Evolutionary conservation across 805 yeast species (phyloP).

Genomic region (Candida rishiriensis): DNA sequence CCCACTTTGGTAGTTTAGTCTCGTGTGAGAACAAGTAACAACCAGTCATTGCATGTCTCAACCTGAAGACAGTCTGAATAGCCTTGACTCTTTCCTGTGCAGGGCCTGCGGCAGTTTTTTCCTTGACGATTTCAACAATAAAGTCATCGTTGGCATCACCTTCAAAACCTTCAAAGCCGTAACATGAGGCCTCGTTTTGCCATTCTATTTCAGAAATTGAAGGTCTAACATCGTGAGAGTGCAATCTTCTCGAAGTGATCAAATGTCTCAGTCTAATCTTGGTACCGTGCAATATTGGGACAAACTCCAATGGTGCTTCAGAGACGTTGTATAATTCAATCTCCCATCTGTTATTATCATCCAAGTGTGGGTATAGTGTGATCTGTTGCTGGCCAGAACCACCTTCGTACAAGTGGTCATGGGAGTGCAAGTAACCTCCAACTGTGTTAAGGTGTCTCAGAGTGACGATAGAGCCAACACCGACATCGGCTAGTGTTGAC

Average conservation of each 20-base stretch:
- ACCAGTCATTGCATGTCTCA: conserved; percentile 77
- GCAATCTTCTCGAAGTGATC: conserved; percentile 60
- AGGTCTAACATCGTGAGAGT: conserved; percentile 78
- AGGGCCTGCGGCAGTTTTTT: conserved; percentile 42
- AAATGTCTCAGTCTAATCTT: conserved; percentile 65
- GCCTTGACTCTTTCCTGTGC: conserved; percentile 59
- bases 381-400: conserved; percentile 85
- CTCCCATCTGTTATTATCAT: conserved; percentile 67
- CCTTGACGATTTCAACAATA: conserved; percentile 64
- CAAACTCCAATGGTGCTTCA: conserved; percentile 52
- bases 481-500: conserved; percentile 60
- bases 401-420: conserved; percentile 61
- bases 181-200: conserved; percentile 78
- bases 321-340: conserved; percentile 64
- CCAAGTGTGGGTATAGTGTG: conserved; percentile 76
- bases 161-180: conserved; percentile 69
- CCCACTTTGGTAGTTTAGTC: conserved; percentile 77
- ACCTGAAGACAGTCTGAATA: conserved; percentile 63
- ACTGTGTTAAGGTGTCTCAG: conserved; percentile 64
- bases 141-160: conserved; percentile 88
- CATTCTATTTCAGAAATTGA: conserved; percentile 74
- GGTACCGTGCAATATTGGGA: conserved; percentile 61
- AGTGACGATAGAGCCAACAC: conserved; percentile 64
- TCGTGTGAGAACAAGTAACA: conserved; percentile 74
- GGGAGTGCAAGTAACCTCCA: conserved; percentile 86